Evolutionary conservation across 176 grass and related monocot species (phyloP).

Genomic region (Zoysia japonica): DNA sequence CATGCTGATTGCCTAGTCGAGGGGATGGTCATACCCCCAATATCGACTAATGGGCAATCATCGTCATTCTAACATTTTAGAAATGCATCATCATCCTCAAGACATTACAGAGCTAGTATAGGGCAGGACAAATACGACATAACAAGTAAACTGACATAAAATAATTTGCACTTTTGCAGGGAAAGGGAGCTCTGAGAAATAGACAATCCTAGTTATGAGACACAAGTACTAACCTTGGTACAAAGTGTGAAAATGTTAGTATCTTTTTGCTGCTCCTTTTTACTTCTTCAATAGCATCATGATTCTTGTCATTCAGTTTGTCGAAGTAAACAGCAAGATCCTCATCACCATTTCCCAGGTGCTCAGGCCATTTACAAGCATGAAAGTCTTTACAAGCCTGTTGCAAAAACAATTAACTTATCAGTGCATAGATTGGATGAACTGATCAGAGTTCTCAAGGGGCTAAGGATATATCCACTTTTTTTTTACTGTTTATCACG

Average conservation of each 20-base stretch:
- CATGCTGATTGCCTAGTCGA: neutral
- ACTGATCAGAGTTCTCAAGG: neutral
- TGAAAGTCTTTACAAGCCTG: slow-evolving; percentile 96
- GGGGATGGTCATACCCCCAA: neutral
- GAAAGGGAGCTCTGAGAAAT: neutral
- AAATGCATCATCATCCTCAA: neutral
- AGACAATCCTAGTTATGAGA: slow-evolving; percentile 9
- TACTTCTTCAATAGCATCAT: slow-evolving; percentile 73
- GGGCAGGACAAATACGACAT: neutral
- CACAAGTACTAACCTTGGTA: slow-evolving; percentile 67
- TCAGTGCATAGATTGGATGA: slow-evolving; percentile 9
- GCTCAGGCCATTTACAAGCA: slow-evolving; percentile 80
- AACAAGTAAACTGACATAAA: slow-evolving; percentile 23
- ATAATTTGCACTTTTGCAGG: slow-evolving; percentile 9
- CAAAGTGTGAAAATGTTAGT: slow-evolving; percentile 94
- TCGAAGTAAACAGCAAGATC: slow-evolving; percentile 84
- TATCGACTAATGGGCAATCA: neutral
- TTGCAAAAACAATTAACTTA: slow-evolving; percentile 9
- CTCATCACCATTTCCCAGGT: slow-evolving; percentile 61
- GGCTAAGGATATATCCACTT: neutral
- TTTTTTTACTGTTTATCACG: neutral
- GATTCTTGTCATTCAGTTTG: slow-evolving; percentile 77
- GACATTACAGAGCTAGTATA: slow-evolving; percentile 14
- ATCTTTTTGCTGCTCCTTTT: slow-evolving; percentile 66
- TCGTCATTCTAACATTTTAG: neutral